Evolutionary conservation across 768 basidiomycete genomes (phyloP).

Genomic region (Kwoniella europaea): DNA sequence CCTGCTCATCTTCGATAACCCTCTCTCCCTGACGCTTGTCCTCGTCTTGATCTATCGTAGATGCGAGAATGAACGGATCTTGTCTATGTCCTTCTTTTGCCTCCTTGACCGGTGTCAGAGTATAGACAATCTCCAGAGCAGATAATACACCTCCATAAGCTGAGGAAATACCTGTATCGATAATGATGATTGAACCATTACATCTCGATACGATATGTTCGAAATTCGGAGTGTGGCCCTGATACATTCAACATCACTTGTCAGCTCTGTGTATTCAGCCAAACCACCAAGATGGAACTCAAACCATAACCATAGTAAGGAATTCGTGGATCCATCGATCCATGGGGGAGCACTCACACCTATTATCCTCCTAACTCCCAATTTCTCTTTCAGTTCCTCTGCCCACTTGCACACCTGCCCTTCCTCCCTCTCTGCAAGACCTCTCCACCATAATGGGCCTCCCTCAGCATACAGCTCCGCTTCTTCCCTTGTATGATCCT

Average conservation of each 20-base stretch:
- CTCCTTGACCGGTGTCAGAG: slow-evolving; percentile 67
- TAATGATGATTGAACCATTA: slow-evolving; percentile 89
- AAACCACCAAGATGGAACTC: background rate
- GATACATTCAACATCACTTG: background rate
- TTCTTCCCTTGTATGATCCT: slow-evolving; percentile 70
- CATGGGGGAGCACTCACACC: slow-evolving; percentile 39
- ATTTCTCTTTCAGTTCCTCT: slow-evolving; percentile 70
- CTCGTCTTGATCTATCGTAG: background rate
- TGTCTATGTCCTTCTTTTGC: slow-evolving; percentile 31
- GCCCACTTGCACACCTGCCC: slow-evolving; percentile 71
- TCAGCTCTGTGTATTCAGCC: background rate
- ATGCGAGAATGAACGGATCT: slow-evolving; percentile 39
- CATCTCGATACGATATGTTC: slow-evolving; percentile 85
- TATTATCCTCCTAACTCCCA: slow-evolving; percentile 86
- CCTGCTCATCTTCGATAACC: background rate
- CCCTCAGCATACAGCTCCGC: slow-evolving; percentile 71
- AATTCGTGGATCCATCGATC: background rate
- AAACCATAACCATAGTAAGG: background rate
- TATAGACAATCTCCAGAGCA: slow-evolving; percentile 84
- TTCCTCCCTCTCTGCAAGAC: slow-evolving; percentile 81
- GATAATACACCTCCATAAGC: slow-evolving; percentile 94
- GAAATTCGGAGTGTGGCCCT: slow-evolving; percentile 94
- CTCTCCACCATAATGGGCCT: slow-evolving; percentile 93
- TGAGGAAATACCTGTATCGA: slow-evolving; percentile 95
- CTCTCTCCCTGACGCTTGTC: background rate